Evolutionary conservation across 805 yeast species (phyloP).

Genomic region (Teunomyces pallodes): DNA sequence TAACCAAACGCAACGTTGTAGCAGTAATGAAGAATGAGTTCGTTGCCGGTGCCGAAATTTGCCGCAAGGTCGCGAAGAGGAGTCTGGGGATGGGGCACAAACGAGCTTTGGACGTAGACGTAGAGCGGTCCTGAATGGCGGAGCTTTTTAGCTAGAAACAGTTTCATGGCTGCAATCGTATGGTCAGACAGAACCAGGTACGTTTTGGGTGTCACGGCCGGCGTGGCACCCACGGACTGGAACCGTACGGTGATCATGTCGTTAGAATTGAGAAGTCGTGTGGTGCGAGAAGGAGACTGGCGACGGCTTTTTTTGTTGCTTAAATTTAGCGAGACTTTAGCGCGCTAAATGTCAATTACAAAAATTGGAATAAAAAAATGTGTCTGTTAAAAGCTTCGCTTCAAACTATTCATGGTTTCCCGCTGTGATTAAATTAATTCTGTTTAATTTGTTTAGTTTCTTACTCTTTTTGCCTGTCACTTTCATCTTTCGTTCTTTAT

Average conservation of each 20-base stretch:
- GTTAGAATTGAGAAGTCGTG: not conserved
- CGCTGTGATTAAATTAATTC: too few relatives aligned
- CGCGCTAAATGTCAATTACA: too few relatives aligned
- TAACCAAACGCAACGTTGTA: slow-evolving; percentile 40
- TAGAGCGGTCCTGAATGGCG: slow-evolving; percentile 16
- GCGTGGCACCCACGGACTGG: slow-evolving; percentile 59
- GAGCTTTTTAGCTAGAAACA: slow-evolving; percentile 43
- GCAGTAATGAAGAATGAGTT: slow-evolving; percentile 39
- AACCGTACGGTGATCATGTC: slow-evolving; percentile 39
- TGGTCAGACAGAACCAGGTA: slow-evolving; percentile 50
- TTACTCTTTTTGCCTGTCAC: too few relatives aligned
- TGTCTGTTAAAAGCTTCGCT: too few relatives aligned
- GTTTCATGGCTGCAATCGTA: slow-evolving; percentile 44
- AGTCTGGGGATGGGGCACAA: slow-evolving; percentile 43
- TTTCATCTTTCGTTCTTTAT: too few relatives aligned
- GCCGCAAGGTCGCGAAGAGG: slow-evolving; percentile 29
- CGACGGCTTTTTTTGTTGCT: too few relatives aligned
- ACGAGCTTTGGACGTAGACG: slow-evolving; percentile 39
- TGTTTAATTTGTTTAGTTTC: too few relatives aligned
- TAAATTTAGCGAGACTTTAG: too few relatives aligned
- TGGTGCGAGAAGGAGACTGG: not conserved
- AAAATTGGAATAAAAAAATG: too few relatives aligned
- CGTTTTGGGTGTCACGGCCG: slow-evolving; percentile 46
- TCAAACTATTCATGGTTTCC: too few relatives aligned
- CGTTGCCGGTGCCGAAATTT: slow-evolving; percentile 31